phyloP scores from a whole-genome alignment of 1,139 yeast species.

The Candida frijolesensis region DNA sequence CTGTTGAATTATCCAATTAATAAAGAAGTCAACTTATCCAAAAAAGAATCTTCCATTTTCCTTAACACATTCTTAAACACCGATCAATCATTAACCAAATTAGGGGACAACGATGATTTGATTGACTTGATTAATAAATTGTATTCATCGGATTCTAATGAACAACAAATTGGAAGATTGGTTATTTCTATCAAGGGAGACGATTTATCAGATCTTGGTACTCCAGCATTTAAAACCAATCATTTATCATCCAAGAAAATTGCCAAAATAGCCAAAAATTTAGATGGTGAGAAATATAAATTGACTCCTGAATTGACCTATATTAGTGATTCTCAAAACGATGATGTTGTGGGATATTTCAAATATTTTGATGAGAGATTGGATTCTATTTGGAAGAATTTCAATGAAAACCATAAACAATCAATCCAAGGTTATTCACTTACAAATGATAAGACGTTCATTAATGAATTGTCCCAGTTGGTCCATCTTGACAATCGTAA shows the following conservation, averaged over 20 bases:
- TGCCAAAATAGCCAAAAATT: conserved; percentile 17
- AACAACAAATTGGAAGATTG: conserved; percentile 28
- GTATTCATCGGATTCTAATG: conserved; percentile 12
- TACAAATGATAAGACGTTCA: conserved; percentile 47
- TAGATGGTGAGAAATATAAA: conserved; percentile 14
- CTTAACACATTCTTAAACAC: conserved; percentile 5
- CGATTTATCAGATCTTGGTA: conserved; percentile 21
- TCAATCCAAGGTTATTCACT: conserved; percentile 20
- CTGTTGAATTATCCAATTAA: conserved; percentile 18
- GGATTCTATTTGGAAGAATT: conserved; percentile 37
- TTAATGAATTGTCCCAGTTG: conserved; percentile 51
- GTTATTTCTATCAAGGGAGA: conserved; percentile 42
- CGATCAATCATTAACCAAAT: conserved; percentile 13
- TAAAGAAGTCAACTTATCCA: conserved; percentile 9
- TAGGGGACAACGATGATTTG: conserved; percentile 30
- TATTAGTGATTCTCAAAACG: too few species aligned
- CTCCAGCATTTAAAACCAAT: conserved; percentile 20
- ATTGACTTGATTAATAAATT: conserved; percentile 30
- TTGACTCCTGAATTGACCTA: conserved; percentile 26
- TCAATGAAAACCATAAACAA: conserved; percentile 20
- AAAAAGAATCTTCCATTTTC: conserved; percentile 12
- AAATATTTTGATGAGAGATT: conserved; percentile 33
- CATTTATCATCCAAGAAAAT: not conserved
- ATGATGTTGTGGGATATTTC: conserved; percentile 36
- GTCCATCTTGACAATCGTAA: conserved; percentile 28